Evolutionary conservation across 2,329 filamentous ascomycete genomes (phyloP).

Genomic region (Ophiostoma tasmaniense): DNA sequence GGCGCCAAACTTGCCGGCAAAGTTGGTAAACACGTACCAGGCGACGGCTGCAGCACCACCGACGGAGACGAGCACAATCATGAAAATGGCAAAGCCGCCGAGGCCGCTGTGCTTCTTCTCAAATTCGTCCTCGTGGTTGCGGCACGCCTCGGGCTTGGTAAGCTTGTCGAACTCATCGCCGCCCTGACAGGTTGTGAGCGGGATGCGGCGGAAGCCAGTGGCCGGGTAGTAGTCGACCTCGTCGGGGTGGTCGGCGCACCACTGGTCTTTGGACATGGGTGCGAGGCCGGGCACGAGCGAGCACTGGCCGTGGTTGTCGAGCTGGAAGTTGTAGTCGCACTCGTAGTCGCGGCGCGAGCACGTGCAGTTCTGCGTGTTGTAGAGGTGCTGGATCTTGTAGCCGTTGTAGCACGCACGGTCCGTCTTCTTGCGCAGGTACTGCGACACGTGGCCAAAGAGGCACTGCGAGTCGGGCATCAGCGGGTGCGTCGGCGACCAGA

Average conservation of each 20-base stretch:
- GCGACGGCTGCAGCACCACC: constrained; percentile 61
- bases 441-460: constrained; percentile 81
- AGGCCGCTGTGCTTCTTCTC: constrained; percentile 56
- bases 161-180: constrained; percentile 67
- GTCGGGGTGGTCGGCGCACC: constrained; percentile 54
- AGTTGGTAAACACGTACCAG: constrained; percentile 78
- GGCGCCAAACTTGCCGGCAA: constrained; percentile 83
- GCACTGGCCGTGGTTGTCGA: constrained; percentile 67
- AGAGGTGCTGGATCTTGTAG: constrained; percentile 59
- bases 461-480: constrained; percentile 63
- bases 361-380: constrained; percentile 68
- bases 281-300: constrained; percentile 63
- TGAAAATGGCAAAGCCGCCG: constrained; percentile 69
- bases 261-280: constrained; percentile 44
- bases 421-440: constrained; percentile 86
- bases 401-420: constrained; percentile 75
- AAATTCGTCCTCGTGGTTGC: constrained; percentile 75
- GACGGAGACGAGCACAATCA: constrained; percentile 64
- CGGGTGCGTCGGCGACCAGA: constrained; percentile 85
- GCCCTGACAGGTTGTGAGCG: constrained; percentile 75
- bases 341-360: constrained; percentile 85
- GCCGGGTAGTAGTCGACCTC: constrained; percentile 72
- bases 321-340: constrained; percentile 93
- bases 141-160: constrained; percentile 55
- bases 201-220: constrained; percentile 82